Evolutionary conservation across 2,329 filamentous ascomycete species (phyloP).

Genomic region (Raffaelea arxii): DNA sequence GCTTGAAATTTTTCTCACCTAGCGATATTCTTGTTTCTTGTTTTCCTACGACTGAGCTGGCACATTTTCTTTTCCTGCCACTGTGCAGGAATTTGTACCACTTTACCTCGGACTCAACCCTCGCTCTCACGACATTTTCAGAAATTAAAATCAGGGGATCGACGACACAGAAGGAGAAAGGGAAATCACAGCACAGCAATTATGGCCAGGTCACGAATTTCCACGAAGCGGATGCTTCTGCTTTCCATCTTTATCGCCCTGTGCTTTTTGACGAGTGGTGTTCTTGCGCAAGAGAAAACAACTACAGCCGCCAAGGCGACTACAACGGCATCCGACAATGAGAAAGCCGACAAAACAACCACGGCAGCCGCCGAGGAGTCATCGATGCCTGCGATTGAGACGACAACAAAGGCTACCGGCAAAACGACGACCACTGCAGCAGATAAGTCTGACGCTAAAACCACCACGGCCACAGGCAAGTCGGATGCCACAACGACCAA

Average conservation of each 20-base stretch:
- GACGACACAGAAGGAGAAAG: no score
- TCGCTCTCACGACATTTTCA: no score
- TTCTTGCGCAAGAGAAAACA: constrained; percentile 5
- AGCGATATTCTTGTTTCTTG: background rate
- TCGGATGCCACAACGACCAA: constrained; percentile 7
- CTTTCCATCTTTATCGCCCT: constrained; percentile 18
- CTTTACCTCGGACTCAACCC: no score
- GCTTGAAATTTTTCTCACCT: background rate
- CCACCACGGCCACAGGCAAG: background rate
- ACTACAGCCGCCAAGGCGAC: background rate
- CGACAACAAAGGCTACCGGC: no score
- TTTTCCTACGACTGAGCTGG: background rate
- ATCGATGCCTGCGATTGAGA: no score
- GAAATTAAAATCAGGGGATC: no score
- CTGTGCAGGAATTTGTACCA: no score
- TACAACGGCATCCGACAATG: background rate
- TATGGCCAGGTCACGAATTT: constrained; percentile 20
- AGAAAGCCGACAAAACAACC: constrained; percentile 6
- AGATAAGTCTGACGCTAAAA: no score
- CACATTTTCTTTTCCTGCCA: no score
- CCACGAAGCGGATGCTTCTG: constrained; percentile 23
- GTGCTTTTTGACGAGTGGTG: constrained; percentile 16
- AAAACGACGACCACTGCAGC: background rate
- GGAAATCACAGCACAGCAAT: no score
- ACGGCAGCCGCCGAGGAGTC: no score